phyloP scores from a whole-genome alignment of 208 protist species.

The Crithidia acanthocephali region DNA sequence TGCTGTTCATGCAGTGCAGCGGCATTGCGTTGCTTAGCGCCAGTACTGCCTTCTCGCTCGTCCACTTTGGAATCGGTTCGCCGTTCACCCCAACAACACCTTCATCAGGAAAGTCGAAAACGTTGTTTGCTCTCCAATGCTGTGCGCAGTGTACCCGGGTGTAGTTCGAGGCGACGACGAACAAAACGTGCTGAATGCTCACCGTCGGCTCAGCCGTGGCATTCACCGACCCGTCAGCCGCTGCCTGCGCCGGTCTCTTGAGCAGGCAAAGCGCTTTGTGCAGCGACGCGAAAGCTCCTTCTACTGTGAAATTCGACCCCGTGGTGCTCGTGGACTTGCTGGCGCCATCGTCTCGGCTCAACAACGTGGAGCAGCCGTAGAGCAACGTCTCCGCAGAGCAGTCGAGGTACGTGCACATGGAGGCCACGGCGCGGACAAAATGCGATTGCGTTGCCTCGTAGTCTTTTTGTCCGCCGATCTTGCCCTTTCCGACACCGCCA shows the following conservation, averaged over 20 bases:
- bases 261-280: background rate
- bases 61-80: conserved; percentile 17
- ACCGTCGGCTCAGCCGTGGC: conserved; percentile 6
- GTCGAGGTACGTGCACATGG: conserved; percentile 28
- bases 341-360: background rate
- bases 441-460: conserved; percentile 5
- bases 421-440: conserved; percentile 21
- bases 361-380: background rate
- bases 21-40: conserved; percentile 32
- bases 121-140: conserved; percentile 19
- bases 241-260: background rate
- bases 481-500: background rate
- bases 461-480: background rate
- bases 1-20: conserved; percentile 20
- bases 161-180: conserved; percentile 35
- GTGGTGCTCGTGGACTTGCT: background rate
- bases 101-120: conserved; percentile 10
- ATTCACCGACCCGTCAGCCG: background rate
- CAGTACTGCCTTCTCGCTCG: conserved; percentile 14
- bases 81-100: background rate
- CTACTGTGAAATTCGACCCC: conserved; percentile 18
- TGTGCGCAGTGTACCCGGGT: conserved; percentile 27
- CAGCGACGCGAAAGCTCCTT: conserved; percentile 18
- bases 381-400: conserved; percentile 16
- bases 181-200: conserved; percentile 27